Conservation (phyloP, 768 basidiomycete species). For the Naganishia onofrii region DNA sequence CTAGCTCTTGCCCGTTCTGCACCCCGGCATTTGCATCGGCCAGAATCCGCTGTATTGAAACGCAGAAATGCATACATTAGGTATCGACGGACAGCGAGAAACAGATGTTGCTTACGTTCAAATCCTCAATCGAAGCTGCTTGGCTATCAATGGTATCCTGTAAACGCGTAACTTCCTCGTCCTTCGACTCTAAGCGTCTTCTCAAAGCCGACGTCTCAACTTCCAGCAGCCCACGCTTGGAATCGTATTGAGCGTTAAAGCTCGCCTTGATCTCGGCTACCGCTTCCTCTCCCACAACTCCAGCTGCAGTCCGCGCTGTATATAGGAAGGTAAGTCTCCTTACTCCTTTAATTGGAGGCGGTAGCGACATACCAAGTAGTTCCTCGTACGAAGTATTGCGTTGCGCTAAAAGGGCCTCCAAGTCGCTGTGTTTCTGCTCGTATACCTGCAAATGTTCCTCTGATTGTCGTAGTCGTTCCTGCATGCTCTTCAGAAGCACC, state of each 20-base stretch:
- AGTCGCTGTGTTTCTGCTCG: conserved; percentile 74
- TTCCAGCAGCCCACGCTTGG: conserved; percentile 83
- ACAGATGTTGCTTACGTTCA: conserved; percentile 93
- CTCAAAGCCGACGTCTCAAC: conserved; percentile 81
- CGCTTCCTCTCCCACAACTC: conserved; percentile 59
- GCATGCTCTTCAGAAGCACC: conserved; percentile 75
- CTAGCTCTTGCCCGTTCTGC: conserved; percentile 93
- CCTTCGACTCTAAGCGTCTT: conserved; percentile 81
- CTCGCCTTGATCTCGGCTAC: conserved; percentile 94
- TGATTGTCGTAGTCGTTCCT: conserved; percentile 80
- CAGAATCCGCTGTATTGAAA: conserved; percentile 69
- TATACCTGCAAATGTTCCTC: conserved; percentile 91
- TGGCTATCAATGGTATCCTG: conserved; percentile 85
- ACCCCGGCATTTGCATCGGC: conserved; percentile 95
- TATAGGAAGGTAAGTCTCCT: background rate
- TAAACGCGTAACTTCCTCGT: conserved; percentile 76
- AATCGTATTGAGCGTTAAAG: conserved; percentile 87
- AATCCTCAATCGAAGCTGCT: conserved; percentile 94
- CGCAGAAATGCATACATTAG: background rate
- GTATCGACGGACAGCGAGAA: no score
- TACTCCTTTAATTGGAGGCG: background rate
- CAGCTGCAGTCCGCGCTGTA: conserved; percentile 22
- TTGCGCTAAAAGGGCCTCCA: conserved; percentile 74
- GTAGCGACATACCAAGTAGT: conserved; percentile 67
- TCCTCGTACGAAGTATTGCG: conserved; percentile 96